Percentiles rank a stretch among this genome's conserved stretches.
Evolutionary conservation across 768 basidiomycete genomes (phyloP).

Genomic region (Psilocybe azurescens): DNA sequence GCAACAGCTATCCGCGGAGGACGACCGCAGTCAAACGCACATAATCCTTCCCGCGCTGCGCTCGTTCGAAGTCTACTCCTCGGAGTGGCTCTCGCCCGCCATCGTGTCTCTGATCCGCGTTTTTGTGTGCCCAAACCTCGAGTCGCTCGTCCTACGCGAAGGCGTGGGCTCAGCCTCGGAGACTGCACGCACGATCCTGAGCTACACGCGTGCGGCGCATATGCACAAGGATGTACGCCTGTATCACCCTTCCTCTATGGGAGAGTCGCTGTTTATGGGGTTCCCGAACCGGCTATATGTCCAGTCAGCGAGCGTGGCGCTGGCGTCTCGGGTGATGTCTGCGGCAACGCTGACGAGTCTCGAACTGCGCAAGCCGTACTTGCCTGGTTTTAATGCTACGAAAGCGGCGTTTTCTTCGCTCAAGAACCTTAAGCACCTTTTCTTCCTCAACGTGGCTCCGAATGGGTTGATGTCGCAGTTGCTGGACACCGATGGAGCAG

Average conservation of each 20-base stretch:
- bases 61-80: conserved; percentile 30
- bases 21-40: conserved; percentile 7
- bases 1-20: conserved; percentile 19
- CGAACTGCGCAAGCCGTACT: conserved; percentile 27
- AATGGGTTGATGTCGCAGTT: conserved; percentile 19
- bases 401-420: conserved; percentile 26
- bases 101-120: conserved; percentile 27
- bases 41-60: conserved; percentile 33
- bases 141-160: conserved; percentile 29
- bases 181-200: conserved; percentile 27
- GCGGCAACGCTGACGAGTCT: conserved; percentile 27
- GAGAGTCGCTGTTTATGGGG: conserved; percentile 10
- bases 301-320: conserved; percentile 22
- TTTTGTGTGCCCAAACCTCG: conserved; percentile 33
- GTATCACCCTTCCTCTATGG: neutral
- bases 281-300: conserved; percentile 25
- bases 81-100: conserved; percentile 35
- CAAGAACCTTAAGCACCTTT: conserved; percentile 27
- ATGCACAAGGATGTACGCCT: conserved; percentile 5
- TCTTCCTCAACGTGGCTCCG: conserved; percentile 28
- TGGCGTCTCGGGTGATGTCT: conserved; percentile 26
- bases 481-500: conserved; percentile 15
- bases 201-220: conserved; percentile 19
- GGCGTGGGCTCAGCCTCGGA: conserved; percentile 13
- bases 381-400: conserved; percentile 23